A percentile compares a stretch with the other conserved stretches of the same genome.
phyloP scores from a whole-genome alignment of 306 rosid species.

The Quercus engelmannii region DNA sequence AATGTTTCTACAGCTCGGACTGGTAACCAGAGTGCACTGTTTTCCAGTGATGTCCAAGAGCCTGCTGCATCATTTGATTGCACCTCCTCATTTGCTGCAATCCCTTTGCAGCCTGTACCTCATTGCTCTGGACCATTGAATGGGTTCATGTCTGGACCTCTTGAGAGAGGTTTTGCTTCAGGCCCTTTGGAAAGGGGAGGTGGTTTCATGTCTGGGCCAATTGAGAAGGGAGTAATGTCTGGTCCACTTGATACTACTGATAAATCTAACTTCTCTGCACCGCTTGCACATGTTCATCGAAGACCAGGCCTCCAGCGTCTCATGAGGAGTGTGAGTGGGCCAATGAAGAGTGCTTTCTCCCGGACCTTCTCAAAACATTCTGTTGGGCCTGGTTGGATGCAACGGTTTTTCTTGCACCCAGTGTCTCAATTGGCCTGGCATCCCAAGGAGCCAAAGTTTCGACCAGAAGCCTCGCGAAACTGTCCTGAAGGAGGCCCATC shows the following conservation, averaged over 20 bases:
- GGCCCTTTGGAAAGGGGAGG: conserved; percentile 61
- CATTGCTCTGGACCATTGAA: conserved; percentile 59
- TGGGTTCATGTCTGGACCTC: conserved; percentile 69
- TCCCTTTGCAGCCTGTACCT: conserved; percentile 73
- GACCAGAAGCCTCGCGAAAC: conserved; percentile 37
- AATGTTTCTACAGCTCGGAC: conserved; percentile 64
- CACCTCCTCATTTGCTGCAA: conserved; percentile 59
- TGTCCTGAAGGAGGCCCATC: conserved; percentile 34
- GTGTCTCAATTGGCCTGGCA: conserved; percentile 56
- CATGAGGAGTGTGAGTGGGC: conserved; percentile 74
- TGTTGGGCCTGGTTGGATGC: conserved; percentile 55
- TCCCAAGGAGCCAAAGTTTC: conserved; percentile 52
- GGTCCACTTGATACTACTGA: conserved; percentile 65
- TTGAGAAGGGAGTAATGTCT: conserved; percentile 67
- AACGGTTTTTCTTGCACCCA: conserved; percentile 49
- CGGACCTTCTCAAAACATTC: conserved; percentile 55
- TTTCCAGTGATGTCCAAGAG: conserved; percentile 45
- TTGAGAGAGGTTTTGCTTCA: conserved; percentile 53
- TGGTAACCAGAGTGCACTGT: conserved; percentile 49
- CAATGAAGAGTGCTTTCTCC: conserved; percentile 55
- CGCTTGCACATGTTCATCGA: conserved; percentile 42
- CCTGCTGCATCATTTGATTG: conserved; percentile 72
- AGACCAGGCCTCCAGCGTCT: conserved; percentile 53
- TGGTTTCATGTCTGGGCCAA: conserved; percentile 68
- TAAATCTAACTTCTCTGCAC: conserved; percentile 63